phyloP scores from a whole-genome alignment of 2,329 filamentous ascomycete species.

The Cladosporium sp. region DNA sequence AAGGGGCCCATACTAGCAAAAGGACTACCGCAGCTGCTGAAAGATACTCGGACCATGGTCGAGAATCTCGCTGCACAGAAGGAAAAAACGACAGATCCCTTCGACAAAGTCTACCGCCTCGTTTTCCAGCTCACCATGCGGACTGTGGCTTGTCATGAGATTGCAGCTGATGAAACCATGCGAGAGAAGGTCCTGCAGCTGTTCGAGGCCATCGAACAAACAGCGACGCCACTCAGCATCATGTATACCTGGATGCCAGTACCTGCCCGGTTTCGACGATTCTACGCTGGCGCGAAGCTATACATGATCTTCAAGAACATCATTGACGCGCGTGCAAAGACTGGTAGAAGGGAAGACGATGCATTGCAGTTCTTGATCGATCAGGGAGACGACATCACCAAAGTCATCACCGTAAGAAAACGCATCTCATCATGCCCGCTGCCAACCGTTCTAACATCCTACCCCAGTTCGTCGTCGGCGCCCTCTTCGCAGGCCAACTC shows the following conservation, averaged over 20 bases:
- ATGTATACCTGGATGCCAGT: constrained; percentile 53
- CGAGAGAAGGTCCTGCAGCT: constrained; percentile 41
- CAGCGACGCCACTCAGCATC: constrained; percentile 42
- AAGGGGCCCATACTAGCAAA: constrained; percentile 25
- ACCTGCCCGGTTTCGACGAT: constrained; percentile 39
- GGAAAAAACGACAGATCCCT: constrained; percentile 46
- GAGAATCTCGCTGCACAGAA: constrained; percentile 34
- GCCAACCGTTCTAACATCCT: not conserved
- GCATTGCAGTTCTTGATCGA: constrained; percentile 53
- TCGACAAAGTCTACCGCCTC: constrained; percentile 50
- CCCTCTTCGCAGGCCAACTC: constrained; percentile 54
- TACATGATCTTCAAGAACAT: constrained; percentile 48
- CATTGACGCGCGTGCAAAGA: constrained; percentile 42
- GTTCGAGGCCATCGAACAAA: constrained; percentile 47
- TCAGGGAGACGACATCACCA: constrained; percentile 41
- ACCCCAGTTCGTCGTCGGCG: constrained; percentile 48
- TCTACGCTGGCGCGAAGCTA: constrained; percentile 44
- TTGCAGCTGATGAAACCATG: constrained; percentile 45
- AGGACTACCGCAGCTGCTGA: constrained; percentile 40
- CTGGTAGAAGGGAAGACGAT: constrained; percentile 44
- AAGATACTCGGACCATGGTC: constrained; percentile 39
- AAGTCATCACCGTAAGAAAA: constrained; percentile 39
- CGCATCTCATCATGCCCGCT: not conserved
- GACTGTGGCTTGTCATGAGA: constrained; percentile 50
- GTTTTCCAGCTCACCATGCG: constrained; percentile 57